These are phyloP conservation scores for Crithidia expoeki DNA, from an alignment of 208 protist genomes.

Conservation along the genomic window DNA sequence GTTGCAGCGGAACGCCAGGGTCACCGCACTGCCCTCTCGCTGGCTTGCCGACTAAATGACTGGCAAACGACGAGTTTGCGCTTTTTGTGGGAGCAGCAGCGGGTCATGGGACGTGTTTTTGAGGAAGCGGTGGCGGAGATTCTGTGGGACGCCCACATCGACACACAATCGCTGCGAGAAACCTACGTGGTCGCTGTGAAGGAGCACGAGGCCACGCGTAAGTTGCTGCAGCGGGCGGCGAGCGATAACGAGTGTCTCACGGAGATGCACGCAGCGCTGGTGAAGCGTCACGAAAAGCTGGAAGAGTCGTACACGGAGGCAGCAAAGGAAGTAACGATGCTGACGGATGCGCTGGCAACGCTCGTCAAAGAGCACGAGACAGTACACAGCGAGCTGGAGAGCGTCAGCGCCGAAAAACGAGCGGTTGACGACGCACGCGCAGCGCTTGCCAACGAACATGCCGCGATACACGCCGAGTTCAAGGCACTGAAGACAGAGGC, in stretches of 20 bases:
- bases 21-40: conserved; percentile 4
- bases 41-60: neutral
- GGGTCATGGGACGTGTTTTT: conserved; percentile 1
- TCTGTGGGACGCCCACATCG: neutral
- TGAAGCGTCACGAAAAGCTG: neutral
- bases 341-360: neutral
- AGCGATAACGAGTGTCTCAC: neutral
- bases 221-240: neutral
- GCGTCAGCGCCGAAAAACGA: neutral
- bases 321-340: conserved; percentile 1
- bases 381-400: neutral
- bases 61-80: conserved; percentile 8
- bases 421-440: neutral
- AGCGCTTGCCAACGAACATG: neutral
- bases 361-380: neutral
- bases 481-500: neutral
- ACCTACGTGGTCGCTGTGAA: conserved; percentile 11
- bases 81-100: neutral
- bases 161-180: conserved; percentile 6
- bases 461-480: neutral
- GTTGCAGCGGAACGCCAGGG: conserved; percentile 1
- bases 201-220: conserved; percentile 9
- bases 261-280: neutral
- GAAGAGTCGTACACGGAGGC: neutral
- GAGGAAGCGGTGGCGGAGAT: neutral